phyloP scores from a whole-genome alignment of 2,329 filamentous ascomycete genomes.

The Nothopassalora personata region DNA sequence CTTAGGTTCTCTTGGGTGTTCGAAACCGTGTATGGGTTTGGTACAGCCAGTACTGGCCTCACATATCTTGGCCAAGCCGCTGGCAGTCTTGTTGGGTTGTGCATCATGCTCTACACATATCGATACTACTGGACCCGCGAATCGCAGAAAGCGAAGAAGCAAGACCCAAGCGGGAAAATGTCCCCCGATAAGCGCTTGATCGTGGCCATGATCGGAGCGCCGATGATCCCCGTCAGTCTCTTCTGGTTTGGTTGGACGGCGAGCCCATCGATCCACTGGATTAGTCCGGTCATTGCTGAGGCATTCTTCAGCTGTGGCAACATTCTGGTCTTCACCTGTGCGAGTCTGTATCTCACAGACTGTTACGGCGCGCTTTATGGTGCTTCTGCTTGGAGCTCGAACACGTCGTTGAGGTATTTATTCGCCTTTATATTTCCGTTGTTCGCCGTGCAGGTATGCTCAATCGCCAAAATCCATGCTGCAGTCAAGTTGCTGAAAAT shows the following conservation, averaged over 20 bases:
- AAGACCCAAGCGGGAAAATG: not conserved
- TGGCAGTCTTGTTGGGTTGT: constrained; percentile 11
- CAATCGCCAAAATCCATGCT: no score
- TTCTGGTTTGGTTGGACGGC: constrained; percentile 37
- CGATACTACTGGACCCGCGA: not conserved
- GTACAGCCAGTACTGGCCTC: constrained; percentile 34
- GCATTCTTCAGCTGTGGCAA: constrained; percentile 28
- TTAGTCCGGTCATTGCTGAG: constrained; percentile 33
- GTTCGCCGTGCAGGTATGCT: constrained; percentile 34
- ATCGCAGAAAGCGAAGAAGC: not conserved
- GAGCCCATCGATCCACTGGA: constrained; percentile 30
- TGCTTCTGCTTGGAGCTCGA: constrained; percentile 54
- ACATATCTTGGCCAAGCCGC: constrained; percentile 20
- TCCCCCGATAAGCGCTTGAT: constrained; percentile 9
- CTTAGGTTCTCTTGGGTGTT: constrained; percentile 44
- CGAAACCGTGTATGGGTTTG: constrained; percentile 63
- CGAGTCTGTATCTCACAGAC: constrained; percentile 46
- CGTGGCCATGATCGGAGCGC: constrained; percentile 11
- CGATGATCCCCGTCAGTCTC: constrained; percentile 17
- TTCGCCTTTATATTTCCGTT: constrained; percentile 55
- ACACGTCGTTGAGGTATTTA: constrained; percentile 51
- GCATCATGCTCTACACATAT: constrained; percentile 22
- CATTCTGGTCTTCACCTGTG: constrained; percentile 36
- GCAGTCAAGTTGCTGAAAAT: no score
- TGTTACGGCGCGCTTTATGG: constrained; percentile 49